Evolutionary conservation across 805 yeast genomes (phyloP).

Genomic region (Lipomyces sp.): DNA sequence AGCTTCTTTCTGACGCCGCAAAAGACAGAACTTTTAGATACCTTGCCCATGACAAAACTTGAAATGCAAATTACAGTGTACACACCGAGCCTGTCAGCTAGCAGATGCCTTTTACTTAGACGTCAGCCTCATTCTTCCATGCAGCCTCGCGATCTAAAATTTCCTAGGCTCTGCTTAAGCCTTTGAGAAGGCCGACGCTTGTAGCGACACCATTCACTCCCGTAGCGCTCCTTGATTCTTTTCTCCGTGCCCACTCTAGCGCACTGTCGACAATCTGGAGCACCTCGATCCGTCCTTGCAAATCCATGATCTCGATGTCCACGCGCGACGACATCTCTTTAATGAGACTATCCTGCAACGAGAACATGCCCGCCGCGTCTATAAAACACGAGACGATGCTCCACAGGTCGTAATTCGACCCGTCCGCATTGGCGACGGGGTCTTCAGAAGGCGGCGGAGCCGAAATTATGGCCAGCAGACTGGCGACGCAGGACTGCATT

Average conservation of each 20-base stretch:
- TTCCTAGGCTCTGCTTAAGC: no score
- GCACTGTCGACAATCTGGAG: conserved; percentile 23
- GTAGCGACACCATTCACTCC: no score
- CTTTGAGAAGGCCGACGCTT: no score
- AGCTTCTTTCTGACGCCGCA: not conserved
- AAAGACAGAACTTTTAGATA: not conserved
- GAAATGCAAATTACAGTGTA: not conserved
- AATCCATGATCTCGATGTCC: conserved; percentile 9
- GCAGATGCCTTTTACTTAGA: conserved; percentile 1
- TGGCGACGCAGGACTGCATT: conserved; percentile 6
- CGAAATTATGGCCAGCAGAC: not conserved
- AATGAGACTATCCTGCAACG: conserved; percentile 8
- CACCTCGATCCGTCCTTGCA: conserved; percentile 19
- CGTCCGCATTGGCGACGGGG: not conserved
- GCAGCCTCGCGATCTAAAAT: no score
- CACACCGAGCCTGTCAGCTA: conserved; percentile 3
- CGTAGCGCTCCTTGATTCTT: not conserved
- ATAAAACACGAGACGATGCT: conserved; percentile 17
- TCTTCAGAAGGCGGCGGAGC: not conserved
- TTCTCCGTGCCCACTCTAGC: conserved; percentile 4
- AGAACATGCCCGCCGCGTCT: conserved; percentile 21
- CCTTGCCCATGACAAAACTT: not conserved
- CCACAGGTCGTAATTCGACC: conserved; percentile 9
- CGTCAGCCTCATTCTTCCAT: not conserved
- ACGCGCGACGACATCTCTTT: conserved; percentile 5